Conservation (phyloP, 1,284 basidiomycete species). For the Meripilus lineatus region DNA sequence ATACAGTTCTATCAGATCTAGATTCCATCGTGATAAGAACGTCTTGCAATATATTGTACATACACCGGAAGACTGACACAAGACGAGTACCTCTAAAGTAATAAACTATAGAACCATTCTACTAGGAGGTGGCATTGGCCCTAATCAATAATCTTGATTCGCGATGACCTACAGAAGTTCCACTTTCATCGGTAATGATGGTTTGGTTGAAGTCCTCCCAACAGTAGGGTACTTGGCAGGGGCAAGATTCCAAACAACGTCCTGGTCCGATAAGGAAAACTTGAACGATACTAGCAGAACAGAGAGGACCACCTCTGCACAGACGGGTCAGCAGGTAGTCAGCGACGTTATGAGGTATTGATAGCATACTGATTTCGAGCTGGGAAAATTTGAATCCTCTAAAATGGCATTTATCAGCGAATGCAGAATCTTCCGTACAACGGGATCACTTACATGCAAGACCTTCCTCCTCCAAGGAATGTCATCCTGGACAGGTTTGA, state of each 20-base stretch:
- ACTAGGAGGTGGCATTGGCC: no score
- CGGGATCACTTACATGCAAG: conserved; percentile 23
- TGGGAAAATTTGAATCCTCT: conserved; percentile 19
- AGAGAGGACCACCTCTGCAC: conserved; percentile 14
- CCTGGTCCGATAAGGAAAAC: conserved; percentile 8
- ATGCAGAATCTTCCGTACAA: neutral
- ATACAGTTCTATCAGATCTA: no score
- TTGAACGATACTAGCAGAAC: conserved; percentile 14
- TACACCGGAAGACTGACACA: no score
- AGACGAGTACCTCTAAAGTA: no score
- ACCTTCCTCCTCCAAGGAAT: conserved; percentile 27
- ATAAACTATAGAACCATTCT: no score
- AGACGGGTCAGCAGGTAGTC: neutral
- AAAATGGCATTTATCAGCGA: neutral
- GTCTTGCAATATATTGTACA: no score
- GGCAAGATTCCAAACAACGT: conserved; percentile 15
- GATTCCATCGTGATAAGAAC: no score
- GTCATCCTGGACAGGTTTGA: conserved; percentile 23
- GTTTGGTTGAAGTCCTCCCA: neutral
- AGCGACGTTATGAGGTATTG: neutral
- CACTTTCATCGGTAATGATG: neutral
- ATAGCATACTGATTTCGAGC: conserved; percentile 15
- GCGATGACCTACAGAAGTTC: no score
- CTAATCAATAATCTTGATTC: no score
- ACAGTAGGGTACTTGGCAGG: conserved; percentile 5